Evolutionary conservation across 768 basidiomycete species (phyloP).

Genomic region (Agrocybe chaxingu): DNA sequence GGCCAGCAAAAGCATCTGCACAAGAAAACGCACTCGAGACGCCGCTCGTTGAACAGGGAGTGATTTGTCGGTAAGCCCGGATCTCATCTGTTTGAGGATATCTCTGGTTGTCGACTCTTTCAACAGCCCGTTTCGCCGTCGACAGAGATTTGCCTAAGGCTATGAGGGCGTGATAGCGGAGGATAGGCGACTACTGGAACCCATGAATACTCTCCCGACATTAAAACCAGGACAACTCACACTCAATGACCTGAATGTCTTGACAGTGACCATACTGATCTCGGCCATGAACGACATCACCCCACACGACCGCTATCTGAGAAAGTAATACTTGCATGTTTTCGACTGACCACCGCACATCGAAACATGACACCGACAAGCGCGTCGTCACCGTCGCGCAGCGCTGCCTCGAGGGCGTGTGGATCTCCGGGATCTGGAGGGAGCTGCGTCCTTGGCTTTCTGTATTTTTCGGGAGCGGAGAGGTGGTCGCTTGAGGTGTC

Average conservation of each 20-base stretch:
- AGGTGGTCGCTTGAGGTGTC: slow-evolving; percentile 10
- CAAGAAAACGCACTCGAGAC: slow-evolving; percentile 54
- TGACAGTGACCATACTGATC: slow-evolving; percentile 62
- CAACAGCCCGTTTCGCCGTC: slow-evolving; percentile 77
- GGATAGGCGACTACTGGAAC: slow-evolving; percentile 60
- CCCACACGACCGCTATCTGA: slow-evolving; percentile 69
- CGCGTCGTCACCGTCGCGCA: slow-evolving; percentile 66
- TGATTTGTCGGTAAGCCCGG: slow-evolving; percentile 76
- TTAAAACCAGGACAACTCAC: slow-evolving; percentile 38
- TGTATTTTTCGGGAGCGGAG: slow-evolving; percentile 12
- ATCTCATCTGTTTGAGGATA: slow-evolving; percentile 77
- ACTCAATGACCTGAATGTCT: slow-evolving; percentile 66
- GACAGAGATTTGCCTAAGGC: slow-evolving; percentile 77
- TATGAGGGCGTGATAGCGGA: slow-evolving; percentile 77
- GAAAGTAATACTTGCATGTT: slow-evolving; percentile 75
- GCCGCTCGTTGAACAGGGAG: slow-evolving; percentile 83
- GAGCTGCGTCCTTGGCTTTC: slow-evolving; percentile 19
- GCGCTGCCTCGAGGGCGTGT: slow-evolving; percentile 43
- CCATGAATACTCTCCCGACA: neutral
- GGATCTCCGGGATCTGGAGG: slow-evolving; percentile 30
- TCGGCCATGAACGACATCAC: slow-evolving; percentile 96
- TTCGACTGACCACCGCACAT: slow-evolving; percentile 77
- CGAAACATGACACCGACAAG: slow-evolving; percentile 51
- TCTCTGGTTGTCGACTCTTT: slow-evolving; percentile 79
- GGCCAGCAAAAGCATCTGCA: neutral